phyloP scores from a whole-genome alignment of 2,329 filamentous ascomycete genomes.

The Penicillium sp. region DNA sequence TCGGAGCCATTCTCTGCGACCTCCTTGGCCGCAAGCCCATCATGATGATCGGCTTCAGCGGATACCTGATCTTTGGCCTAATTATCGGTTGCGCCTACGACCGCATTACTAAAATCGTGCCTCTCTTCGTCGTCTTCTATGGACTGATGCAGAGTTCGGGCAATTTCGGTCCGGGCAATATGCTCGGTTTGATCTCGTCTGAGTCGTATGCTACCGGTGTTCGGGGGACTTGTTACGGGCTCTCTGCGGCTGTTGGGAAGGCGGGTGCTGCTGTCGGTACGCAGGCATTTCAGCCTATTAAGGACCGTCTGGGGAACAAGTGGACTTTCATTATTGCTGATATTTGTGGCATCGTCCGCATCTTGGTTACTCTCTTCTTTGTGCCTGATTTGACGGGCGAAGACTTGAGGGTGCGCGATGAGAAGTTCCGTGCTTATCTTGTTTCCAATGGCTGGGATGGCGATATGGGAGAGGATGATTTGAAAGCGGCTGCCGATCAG shows the following conservation, averaged over 20 bases:
- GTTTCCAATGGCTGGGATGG: conserved; percentile 50
- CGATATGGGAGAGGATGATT: conserved; percentile 46
- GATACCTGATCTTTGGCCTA: conserved; percentile 54
- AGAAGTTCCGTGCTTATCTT: conserved; percentile 48
- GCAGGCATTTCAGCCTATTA: conserved; percentile 52
- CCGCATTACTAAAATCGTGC: conserved; percentile 50
- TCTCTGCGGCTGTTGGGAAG: conserved; percentile 55
- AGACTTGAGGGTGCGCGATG: conserved; percentile 47
- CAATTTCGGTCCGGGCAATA: conserved; percentile 54
- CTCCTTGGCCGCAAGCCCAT: conserved; percentile 51
- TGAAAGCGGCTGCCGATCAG: conserved; percentile 36
- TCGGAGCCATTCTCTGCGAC: conserved; percentile 52
- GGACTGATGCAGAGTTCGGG: conserved; percentile 53
- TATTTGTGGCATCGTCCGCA: conserved; percentile 50
- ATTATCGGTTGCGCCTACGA: conserved; percentile 54
- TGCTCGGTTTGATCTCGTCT: conserved; percentile 52
- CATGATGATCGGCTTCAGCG: conserved; percentile 53
- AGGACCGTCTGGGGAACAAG: conserved; percentile 47
- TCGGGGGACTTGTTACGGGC: conserved; percentile 52
- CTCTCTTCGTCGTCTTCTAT: conserved; percentile 55
- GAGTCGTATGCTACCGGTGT: conserved; percentile 56
- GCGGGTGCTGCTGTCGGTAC: conserved; percentile 54
- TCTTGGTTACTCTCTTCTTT: conserved; percentile 52
- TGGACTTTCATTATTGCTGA: conserved; percentile 57
- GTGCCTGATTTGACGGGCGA: conserved; percentile 49